Conservation (phyloP, 73 alveolate species). For the Paraurostyla sp. region DNA sequence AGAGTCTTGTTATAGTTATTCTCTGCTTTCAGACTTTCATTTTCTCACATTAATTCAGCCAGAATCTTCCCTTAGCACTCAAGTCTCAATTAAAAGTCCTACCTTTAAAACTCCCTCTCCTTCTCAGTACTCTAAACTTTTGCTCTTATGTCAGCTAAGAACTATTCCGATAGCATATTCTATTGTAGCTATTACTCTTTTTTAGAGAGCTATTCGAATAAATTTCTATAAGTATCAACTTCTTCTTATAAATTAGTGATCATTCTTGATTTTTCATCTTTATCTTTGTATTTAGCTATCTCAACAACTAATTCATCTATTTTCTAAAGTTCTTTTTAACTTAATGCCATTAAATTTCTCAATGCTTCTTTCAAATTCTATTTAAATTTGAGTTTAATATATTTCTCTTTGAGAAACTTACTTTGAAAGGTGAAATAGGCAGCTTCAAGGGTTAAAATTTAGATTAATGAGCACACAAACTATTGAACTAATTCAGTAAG, state of each 20-base stretch:
- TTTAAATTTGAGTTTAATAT: too few relatives aligned
- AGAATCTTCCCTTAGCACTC: slow-evolving; percentile 38
- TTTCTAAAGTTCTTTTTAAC: not conserved
- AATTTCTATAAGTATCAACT: not conserved
- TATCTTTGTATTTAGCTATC: not conserved
- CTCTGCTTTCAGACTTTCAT: not conserved
- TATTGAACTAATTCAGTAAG: not conserved
- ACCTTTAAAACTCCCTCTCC: not conserved
- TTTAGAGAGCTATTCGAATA: not conserved
- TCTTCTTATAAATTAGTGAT: not conserved
- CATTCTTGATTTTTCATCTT: not conserved
- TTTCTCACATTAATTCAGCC: slow-evolving; percentile 28
- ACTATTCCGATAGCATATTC: not conserved
- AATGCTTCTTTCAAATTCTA: slow-evolving; percentile 52
- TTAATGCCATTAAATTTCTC: not conserved
- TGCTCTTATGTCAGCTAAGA: not conserved
- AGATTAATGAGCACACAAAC: not conserved
- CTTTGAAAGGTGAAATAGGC: not conserved
- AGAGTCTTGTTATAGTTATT: not conserved
- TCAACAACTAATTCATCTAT: not conserved
- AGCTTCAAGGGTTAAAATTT: not conserved
- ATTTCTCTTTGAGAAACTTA: not conserved
- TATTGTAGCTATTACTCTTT: not conserved
- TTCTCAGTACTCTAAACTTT: not conserved
- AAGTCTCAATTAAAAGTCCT: not conserved